These are phyloP conservation scores for Pinus tabuliformis DNA, from an alignment of 75 land plant species.

Conservation along the genomic window DNA sequence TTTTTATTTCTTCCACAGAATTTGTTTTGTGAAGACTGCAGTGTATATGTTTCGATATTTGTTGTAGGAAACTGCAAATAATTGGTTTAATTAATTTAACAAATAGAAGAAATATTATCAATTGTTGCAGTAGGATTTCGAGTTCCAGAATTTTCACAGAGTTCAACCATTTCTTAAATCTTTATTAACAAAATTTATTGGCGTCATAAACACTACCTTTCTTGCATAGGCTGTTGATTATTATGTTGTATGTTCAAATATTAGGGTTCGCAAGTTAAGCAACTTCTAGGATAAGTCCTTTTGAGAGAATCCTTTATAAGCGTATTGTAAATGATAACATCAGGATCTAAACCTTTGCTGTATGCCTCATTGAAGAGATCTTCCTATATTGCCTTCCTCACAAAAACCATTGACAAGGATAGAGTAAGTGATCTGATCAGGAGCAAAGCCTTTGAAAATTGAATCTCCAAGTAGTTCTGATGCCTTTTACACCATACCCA, in stretches of 20 bases:
- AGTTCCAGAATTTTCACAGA: not conserved
- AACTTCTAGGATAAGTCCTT: conserved; percentile 54
- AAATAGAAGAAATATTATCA: too few relatives aligned
- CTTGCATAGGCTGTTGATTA: conserved; percentile 67
- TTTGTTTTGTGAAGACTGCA: too few relatives aligned
- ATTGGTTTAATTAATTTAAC: too few relatives aligned
- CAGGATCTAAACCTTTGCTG: conserved; percentile 39
- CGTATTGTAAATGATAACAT: conserved; percentile 46
- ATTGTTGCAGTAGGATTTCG: too few relatives aligned
- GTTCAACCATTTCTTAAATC: conserved; percentile 38
- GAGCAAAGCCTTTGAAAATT: conserved; percentile 57
- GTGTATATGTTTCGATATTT: too few relatives aligned
- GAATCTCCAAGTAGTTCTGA: conserved; percentile 46
- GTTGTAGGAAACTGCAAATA: too few relatives aligned
- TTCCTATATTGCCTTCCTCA: conserved; percentile 48
- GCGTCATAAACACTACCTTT: conserved; percentile 54
- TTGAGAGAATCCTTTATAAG: conserved; percentile 52
- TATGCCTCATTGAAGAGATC: conserved; percentile 46
- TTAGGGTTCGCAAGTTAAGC: conserved; percentile 55
- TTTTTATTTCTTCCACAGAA: too few relatives aligned
- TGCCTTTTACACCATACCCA: conserved; percentile 49
- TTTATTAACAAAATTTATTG: conserved; percentile 35
- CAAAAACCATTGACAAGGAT: conserved; percentile 69
- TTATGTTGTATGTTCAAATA: conserved; percentile 61
- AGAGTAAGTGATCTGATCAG: conserved; percentile 59